Percentiles rank a stretch among this genome's conserved stretches.
Evolutionary conservation across 225 moss, liverwort and hornwort genomes (phyloP).

Genomic region (Physcomitrium patens): DNA sequence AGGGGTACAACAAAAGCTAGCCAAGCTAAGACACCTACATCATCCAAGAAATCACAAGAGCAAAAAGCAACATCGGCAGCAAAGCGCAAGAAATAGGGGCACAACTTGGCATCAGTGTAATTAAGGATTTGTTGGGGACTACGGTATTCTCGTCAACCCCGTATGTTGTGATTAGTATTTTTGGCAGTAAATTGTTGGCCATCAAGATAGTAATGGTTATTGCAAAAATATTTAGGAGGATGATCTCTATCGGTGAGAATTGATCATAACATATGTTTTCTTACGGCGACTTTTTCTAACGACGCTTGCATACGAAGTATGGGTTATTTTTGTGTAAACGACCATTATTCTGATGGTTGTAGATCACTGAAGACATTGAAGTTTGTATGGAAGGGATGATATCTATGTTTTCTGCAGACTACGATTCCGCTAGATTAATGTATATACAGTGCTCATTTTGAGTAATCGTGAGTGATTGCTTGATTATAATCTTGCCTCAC

Average conservation of each 20-base stretch:
- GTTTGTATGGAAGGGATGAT: too few relatives aligned
- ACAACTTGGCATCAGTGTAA: background rate
- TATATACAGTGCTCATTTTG: too few relatives aligned
- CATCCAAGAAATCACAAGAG: constrained; percentile 21
- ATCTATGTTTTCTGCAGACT: too few relatives aligned
- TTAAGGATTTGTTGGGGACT: background rate
- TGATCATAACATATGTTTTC: too few relatives aligned
- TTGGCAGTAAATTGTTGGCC: background rate
- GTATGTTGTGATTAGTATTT: background rate
- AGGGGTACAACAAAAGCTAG: constrained; percentile 38
- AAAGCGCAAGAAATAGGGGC: constrained; percentile 59
- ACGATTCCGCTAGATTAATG: too few relatives aligned
- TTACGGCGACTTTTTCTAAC: too few relatives aligned
- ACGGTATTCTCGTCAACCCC: background rate
- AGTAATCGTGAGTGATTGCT: too few relatives aligned
- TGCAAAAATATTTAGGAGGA: background rate
- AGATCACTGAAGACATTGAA: too few relatives aligned
- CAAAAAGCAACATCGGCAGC: constrained; percentile 37
- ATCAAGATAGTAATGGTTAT: background rate
- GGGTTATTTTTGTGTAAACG: too few relatives aligned
- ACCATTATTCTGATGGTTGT: too few relatives aligned
- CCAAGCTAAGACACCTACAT: constrained; percentile 45
- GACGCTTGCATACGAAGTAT: too few relatives aligned
- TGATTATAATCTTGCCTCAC: too few relatives aligned
- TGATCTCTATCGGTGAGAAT: background rate